Conservation (phyloP, 495 filamentous ascomycete species). For the Xylaria acuta region DNA sequence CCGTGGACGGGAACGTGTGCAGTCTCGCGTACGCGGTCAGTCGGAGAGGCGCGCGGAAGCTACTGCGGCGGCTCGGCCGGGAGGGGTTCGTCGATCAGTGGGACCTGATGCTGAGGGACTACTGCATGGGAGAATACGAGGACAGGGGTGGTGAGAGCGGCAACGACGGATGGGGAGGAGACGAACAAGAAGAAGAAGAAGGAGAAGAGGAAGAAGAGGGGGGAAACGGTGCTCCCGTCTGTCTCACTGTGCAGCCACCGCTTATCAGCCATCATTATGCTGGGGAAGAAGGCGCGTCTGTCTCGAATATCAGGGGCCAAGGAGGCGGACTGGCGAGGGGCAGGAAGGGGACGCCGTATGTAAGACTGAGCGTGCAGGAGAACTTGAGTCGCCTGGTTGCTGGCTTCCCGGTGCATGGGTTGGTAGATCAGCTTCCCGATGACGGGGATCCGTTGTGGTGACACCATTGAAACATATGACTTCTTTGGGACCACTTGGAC, state of each 20-base stretch:
- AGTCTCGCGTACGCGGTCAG: constrained; percentile 57
- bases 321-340: constrained; percentile 52
- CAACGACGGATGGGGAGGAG: too few relatives aligned
- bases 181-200: too few relatives aligned
- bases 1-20: constrained; percentile 47
- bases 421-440: constrained; percentile 53
- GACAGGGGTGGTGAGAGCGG: background rate
- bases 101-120: constrained; percentile 55
- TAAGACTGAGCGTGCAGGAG: constrained; percentile 50
- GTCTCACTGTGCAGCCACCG: constrained; percentile 56
- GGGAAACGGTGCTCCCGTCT: constrained; percentile 32
- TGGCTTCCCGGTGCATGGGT: constrained; percentile 30
- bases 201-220: background rate
- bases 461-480: background rate
- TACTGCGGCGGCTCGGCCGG: constrained; percentile 45
- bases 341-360: constrained; percentile 49
- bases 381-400: constrained; percentile 48
- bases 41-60: constrained; percentile 50
- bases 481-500: background rate
- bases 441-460: constrained; percentile 36
- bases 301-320: constrained; percentile 51
- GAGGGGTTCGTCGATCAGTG: constrained; percentile 46
- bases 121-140: constrained; percentile 45
- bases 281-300: constrained; percentile 32
- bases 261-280: constrained; percentile 54